Evolutionary conservation across 371 early-diverging fungal species (phyloP).

Genomic region (Rhizopus delemar): DNA sequence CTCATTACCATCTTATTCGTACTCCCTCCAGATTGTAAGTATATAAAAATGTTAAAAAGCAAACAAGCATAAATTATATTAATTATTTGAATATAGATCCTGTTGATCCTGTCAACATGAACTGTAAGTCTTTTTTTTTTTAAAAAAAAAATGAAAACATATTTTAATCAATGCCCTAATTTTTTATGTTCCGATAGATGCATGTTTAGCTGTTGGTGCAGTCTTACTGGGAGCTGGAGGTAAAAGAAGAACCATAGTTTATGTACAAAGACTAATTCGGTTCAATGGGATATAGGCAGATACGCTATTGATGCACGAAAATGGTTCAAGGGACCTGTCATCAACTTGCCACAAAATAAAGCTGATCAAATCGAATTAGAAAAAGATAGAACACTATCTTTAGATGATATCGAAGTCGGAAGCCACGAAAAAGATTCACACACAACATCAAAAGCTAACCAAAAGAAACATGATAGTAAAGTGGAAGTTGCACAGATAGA

Average conservation of each 20-base stretch:
- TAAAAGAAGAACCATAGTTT: not conserved
- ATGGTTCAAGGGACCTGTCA: slow-evolving; percentile 49
- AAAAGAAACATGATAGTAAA: not conserved
- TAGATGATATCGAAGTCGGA: not conserved
- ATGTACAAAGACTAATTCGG: too few species aligned
- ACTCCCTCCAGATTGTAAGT: slow-evolving; percentile 46
- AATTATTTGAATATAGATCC: slow-evolving; percentile 30
- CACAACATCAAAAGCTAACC: not conserved
- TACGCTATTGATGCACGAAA: slow-evolving; percentile 50
- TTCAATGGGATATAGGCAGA: slow-evolving; percentile 27
- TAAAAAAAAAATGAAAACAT: not conserved
- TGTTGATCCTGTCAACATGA: slow-evolving; percentile 55
- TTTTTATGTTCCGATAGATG: slow-evolving; percentile 22
- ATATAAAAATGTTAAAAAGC: not conserved
- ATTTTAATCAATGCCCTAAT: not conserved
- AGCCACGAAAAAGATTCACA: not conserved
- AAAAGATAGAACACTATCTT: slow-evolving; percentile 18
- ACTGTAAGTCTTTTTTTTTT: slow-evolving; percentile 32
- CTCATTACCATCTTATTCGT: slow-evolving; percentile 59
- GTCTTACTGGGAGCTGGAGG: slow-evolving; percentile 44
- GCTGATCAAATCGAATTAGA: slow-evolving; percentile 32
- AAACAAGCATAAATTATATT: not conserved
- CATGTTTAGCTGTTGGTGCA: slow-evolving; percentile 42
- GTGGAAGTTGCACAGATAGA: not conserved
- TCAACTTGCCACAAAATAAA: slow-evolving; percentile 32